These are phyloP conservation scores for Aphanomyces euteiches DNA, from an alignment of 352 stramenopile genomes.

Conservation along the genomic window DNA sequence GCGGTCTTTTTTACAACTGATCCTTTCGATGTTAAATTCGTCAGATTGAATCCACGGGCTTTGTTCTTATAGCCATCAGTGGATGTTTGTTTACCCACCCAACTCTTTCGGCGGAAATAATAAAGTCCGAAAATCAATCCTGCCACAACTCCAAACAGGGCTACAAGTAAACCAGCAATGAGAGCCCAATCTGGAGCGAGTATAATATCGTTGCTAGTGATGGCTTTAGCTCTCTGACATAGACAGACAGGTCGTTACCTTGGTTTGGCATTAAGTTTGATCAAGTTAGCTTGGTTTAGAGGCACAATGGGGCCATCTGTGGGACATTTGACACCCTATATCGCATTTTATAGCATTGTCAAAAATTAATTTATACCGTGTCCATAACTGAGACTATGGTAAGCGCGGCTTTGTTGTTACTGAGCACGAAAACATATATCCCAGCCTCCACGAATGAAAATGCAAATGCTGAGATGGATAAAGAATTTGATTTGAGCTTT, in stretches of 20 bases:
- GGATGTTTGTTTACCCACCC: constrained; percentile 39
- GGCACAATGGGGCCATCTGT: constrained; percentile 80
- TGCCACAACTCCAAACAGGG: constrained; percentile 68
- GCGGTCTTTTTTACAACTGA: constrained; percentile 48
- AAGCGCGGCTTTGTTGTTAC: constrained; percentile 53
- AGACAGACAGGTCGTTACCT: constrained; percentile 25
- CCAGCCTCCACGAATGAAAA: constrained; percentile 84
- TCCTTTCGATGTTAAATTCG: constrained; percentile 66
- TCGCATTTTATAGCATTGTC: not conserved
- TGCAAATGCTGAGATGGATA: constrained; percentile 69
- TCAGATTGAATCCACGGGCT: constrained; percentile 52
- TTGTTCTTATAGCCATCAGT: constrained; percentile 39
- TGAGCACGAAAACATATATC: constrained; percentile 88
- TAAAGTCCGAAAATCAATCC: constrained; percentile 74
- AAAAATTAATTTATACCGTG: constrained; percentile 34
- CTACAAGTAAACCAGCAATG: constrained; percentile 68
- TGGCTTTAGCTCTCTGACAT: not conserved
- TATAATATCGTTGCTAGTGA: constrained; percentile 65
- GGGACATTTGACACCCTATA: constrained; percentile 42
- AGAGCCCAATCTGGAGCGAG: constrained; percentile 86
- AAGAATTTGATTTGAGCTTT: constrained; percentile 55
- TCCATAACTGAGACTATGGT: constrained; percentile 86
- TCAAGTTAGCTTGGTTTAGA: constrained; percentile 82
- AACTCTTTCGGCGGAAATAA: constrained; percentile 82
- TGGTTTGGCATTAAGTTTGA: constrained; percentile 73